Base-by-base conservation (phyloP, 2,329 filamentous ascomycete species). In the Davidsoniella eucalypti region DNA sequence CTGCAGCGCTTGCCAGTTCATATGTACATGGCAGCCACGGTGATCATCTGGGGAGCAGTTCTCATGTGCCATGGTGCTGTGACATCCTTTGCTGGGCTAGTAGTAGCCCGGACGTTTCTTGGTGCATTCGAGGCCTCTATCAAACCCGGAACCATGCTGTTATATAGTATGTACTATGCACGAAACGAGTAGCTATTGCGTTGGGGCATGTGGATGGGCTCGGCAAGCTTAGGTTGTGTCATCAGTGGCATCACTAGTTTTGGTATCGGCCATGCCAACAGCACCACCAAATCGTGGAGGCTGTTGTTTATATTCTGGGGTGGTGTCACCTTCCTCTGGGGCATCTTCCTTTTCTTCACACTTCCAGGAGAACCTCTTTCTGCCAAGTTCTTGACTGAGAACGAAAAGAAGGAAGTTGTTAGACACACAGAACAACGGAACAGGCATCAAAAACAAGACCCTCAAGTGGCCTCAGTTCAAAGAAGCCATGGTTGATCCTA, bases 401-500 rank as follows among this genome's bases (percentile, higher is more conserved):
- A 50, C 9, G 55, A 57, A 55, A 71, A 69, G 44, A 65, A 69
- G n/a, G 64, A 77, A 47, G 72, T 72, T 38, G 69, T 79, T 17
- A 69, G 72, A 38, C 67, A 75, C 21, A 59, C 69, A 71, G 0
- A 59, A 61, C 5, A 65, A 69, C 26, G 66, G 73, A 29, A 66
- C 70, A 5, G 64, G 69, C 2, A 60, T 70, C 0, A 68, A 72
- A 29, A 67, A 69, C 9, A 61, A 67, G 1, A 59, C 56, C 8
- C 78, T 71, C 67, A 67, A 64, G 48, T 69, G 68, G 65, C 62
- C 67, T 2, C 76, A 80, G 56, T 61, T 69, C 25, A 52, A 60
- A 4, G 75, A 80, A 58, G 76, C 73, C 45, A 58, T 79, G 0
- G 49, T 64, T 8, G 76, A 78, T 55, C 73, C 72, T 2, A 78